A percentile compares a stretch with the other conserved stretches of the same genome.
These are phyloP conservation scores for Tuctoria greenei DNA, from an alignment of 176 grass and related monocot species.

Conservation along the genomic window DNA sequence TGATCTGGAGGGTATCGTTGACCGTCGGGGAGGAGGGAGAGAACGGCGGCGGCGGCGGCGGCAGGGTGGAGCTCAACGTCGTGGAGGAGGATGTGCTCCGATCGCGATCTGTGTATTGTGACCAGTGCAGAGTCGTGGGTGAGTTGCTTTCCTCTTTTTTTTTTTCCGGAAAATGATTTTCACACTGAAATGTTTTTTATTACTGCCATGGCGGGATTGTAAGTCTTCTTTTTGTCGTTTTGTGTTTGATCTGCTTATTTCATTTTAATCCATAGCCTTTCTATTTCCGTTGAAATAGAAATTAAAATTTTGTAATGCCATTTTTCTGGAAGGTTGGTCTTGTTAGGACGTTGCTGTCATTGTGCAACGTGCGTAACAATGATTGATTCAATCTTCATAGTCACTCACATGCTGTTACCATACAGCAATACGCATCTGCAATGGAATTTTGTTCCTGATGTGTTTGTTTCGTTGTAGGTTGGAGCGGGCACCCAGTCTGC, in stretches of 20 bases:
- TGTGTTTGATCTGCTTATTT: not conserved
- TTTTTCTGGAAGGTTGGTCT: not conserved
- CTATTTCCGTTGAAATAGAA: not conserved
- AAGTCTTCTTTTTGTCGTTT: not conserved
- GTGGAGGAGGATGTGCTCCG: constrained; percentile 91
- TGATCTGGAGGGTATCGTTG: constrained; percentile 75
- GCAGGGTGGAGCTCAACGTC: constrained; percentile 65
- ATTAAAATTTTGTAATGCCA: not conserved
- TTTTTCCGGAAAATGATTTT: not conserved
- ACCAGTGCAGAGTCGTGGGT: constrained; percentile 99
- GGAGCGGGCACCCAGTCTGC: constrained; percentile 93
- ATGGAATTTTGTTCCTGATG: constrained; percentile 30
- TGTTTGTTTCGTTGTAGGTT: constrained; percentile 59
- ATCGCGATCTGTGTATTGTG: constrained; percentile 89
- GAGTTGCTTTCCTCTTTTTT: constrained; percentile 47
- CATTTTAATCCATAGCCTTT: not conserved
- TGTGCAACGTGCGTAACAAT: not conserved
- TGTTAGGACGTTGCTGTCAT: constrained; percentile 35
- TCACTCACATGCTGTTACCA: constrained; percentile 10
- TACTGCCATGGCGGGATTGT: not conserved
- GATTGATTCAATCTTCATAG: constrained; percentile 1
- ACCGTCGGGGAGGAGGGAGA: constrained; percentile 41
- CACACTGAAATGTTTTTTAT: not conserved
- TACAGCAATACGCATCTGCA: constrained; percentile 1
- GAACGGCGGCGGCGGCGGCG: constrained; percentile 33